Evolutionary conservation across 1,284 basidiomycete genomes (phyloP), one percentile per base, ranked within the genome.

Genomic region (Trichosporon coremiiforme): DNA sequence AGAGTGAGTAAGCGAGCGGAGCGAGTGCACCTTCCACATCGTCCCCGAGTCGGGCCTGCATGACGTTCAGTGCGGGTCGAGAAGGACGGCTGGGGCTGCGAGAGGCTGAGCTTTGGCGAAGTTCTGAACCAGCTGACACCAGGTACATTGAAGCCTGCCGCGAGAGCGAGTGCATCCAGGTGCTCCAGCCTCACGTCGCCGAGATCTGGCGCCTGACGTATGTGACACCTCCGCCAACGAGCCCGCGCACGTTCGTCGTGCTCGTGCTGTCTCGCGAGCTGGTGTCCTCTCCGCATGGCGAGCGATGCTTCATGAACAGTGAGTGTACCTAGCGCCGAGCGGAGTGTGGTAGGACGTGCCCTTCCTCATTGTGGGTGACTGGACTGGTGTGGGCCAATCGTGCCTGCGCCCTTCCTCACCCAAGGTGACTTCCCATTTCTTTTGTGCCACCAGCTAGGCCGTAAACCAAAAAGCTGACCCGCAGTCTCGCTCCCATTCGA

Each of bases 171-270:
- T 78, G 79, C 60, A 71, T 84, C n/a, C 74, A 82, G 33, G 77
- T 82, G 13, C 78, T 79, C 60, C 69, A 77, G 64, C 76, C 77
- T 13, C 78, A 80, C 47, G 75, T 80, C 5, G 82, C 82, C 0
- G 81, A 84, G 73, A 77, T 84, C 15, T 84, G 82, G 82, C 71
- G 79, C 13, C 68, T 82, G 68, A 82, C 81, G 0, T 84, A 79
- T 69, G 76, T 77, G 8, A 82, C 80, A 15, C 82, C 82, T 1
- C 71, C 79, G 2, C 82, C 82, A 0, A 79, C 81, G 1, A 79
- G 71, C 35, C 82, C 82, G 8, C 74, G 82, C 4, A 83, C 81
- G 0, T 84, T 84, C 62, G 76, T 84, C 25, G 74, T 82, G 29
- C 75, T 84, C 1, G 72, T 84, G 0, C 69, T 81, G 3, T 78